Evolutionary conservation across 768 basidiomycete genomes (phyloP).

Genomic region (Dioszegia aurantiaca): DNA sequence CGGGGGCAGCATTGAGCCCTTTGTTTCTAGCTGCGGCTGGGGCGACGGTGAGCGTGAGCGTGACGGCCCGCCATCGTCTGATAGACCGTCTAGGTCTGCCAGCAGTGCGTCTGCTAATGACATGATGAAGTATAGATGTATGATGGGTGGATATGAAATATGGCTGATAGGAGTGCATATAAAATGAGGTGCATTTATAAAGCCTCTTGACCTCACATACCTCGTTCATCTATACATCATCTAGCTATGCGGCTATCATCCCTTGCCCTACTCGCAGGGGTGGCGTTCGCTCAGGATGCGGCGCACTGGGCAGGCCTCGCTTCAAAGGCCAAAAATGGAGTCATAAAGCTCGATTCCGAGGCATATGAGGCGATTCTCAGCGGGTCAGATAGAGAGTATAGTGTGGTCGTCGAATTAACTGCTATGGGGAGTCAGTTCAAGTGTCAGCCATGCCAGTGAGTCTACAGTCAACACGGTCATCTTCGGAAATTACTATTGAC

Average conservation of each 20-base stretch:
- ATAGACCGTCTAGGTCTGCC: slow-evolving; percentile 84
- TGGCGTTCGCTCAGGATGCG: slow-evolving; percentile 29
- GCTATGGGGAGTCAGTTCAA: slow-evolving; percentile 75
- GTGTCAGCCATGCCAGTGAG: slow-evolving; percentile 86
- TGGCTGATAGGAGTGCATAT: background rate
- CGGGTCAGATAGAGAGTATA: slow-evolving; percentile 73
- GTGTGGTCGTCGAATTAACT: slow-evolving; percentile 81
- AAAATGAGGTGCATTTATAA: slow-evolving; percentile 2
- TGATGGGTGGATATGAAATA: background rate
- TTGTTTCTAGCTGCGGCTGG: slow-evolving; percentile 15
- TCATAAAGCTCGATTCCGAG: slow-evolving; percentile 74
- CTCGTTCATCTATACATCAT: background rate
- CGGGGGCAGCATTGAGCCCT: slow-evolving; percentile 49
- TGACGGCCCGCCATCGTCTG: slow-evolving; percentile 56
- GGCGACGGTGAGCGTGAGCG: slow-evolving; percentile 4
- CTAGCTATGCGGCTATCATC: background rate
- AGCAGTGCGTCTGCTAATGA: slow-evolving; percentile 84
- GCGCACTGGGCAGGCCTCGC: slow-evolving; percentile 69
- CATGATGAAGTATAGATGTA: too few species aligned
- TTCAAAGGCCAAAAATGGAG: slow-evolving; percentile 63
- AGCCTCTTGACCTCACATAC: slow-evolving; percentile 2
- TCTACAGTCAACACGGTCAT: background rate
- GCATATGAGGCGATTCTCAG: slow-evolving; percentile 70
- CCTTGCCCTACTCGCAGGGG: slow-evolving; percentile 6
- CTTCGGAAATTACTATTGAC: background rate